Conservation (phyloP, 1,284 basidiomycete genomes). For the Termitomyces sp. region DNA sequence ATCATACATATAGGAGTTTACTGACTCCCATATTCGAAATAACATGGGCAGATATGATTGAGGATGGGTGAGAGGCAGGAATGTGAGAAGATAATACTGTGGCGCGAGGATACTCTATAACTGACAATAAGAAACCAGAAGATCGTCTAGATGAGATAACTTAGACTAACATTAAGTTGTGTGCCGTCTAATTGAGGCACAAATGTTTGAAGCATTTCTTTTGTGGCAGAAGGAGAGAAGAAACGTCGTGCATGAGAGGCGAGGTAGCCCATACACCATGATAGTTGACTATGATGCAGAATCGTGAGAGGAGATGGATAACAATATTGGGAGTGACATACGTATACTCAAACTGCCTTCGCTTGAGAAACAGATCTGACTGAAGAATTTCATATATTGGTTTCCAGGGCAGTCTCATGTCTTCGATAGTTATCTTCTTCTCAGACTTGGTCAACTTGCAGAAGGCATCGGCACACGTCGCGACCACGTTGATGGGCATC, state of each 20-base stretch:
- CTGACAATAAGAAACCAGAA: constrained; percentile 10
- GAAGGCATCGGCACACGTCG: constrained; percentile 54
- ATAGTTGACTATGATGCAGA: constrained; percentile 51
- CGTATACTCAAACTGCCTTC: constrained; percentile 80
- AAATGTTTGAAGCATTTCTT: constrained; percentile 86
- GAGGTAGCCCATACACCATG: constrained; percentile 83
- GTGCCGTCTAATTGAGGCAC: constrained; percentile 74
- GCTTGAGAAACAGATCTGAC: constrained; percentile 79
- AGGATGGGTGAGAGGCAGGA: constrained; percentile 74
- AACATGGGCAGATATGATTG: constrained; percentile 79
- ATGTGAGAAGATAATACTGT: constrained; percentile 79
- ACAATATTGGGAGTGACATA: constrained; percentile 27
- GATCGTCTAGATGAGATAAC: neutral
- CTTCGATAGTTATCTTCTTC: constrained; percentile 72
- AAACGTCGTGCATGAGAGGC: constrained; percentile 81
- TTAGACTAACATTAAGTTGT: constrained; percentile 58
- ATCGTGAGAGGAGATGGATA: neutral
- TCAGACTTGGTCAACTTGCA: constrained; percentile 59
- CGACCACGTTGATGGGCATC: constrained; percentile 55
- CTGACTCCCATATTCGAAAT: constrained; percentile 77
- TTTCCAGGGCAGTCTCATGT: constrained; percentile 86
- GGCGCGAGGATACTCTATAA: constrained; percentile 67
- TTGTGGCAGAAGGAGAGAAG: constrained; percentile 85
- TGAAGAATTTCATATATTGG: constrained; percentile 79
- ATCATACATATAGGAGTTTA: constrained; percentile 83